Percentiles rank a stretch among this genome's conserved stretches.
Evolutionary conservation across 148 eudicot genomes (phyloP).

Genomic region (Rhododendron mucronatum): DNA sequence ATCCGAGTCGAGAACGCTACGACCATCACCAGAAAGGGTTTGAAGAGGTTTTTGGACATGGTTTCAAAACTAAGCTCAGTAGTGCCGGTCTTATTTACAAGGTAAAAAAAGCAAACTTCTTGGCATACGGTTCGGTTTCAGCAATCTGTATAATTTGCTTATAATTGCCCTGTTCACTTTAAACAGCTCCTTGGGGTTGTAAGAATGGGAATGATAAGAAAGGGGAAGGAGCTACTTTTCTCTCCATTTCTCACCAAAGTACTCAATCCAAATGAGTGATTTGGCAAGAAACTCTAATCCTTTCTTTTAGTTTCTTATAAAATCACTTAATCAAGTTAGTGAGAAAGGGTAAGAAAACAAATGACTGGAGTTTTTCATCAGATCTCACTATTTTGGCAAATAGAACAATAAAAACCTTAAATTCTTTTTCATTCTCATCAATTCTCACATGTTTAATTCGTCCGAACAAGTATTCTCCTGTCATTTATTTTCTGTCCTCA

Average conservation of each 20-base stretch:
- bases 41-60: constrained; percentile 79
- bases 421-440: neutral
- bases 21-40: constrained; percentile 98
- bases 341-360: neutral
- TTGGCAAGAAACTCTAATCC: neutral
- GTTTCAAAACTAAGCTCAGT: constrained; percentile 76
- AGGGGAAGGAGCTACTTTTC: no score
- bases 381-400: neutral
- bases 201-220: neutral
- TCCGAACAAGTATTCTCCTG: neutral
- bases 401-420: neutral
- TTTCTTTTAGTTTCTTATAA: neutral
- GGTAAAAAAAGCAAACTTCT: constrained; percentile 25
- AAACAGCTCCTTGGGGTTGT: neutral
- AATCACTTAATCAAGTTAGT: neutral
- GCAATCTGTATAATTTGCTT: neutral
- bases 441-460: neutral
- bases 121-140: neutral
- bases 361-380: neutral
- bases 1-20: constrained; percentile 57
- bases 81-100: constrained; percentile 92
- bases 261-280: neutral
- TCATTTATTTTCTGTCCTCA: neutral
- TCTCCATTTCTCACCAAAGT: no score
- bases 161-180: neutral